Evolutionary conservation across 306 rosid genomes (phyloP), one percentile per base, ranked within the genome.

Genomic region (Cicer bijugum): DNA sequence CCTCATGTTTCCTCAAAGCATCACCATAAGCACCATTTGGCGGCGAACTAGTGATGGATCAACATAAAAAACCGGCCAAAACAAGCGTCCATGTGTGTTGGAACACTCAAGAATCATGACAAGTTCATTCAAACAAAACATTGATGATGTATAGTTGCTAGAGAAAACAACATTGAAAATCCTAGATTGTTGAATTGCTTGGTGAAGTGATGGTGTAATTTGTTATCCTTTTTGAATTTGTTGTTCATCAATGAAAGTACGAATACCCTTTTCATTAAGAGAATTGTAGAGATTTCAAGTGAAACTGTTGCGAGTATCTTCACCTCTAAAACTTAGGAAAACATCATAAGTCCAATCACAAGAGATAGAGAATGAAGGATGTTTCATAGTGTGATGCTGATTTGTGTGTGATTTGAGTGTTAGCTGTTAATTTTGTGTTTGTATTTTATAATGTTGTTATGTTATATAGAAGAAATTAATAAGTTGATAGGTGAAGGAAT

Each of bases 51-150:
- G 4, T 2, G 71, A 66, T 19, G 56, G 71, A 45, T 66, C 71
- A 14, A 66, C 73, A 47, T 68, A 68, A 33, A 68, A 68, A n/a
- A 68, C 23, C 0, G 59, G 73, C 59, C 37, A 47, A 37, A 61
- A 6, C 67, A 61, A 61, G 8, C 23, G 44, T 61, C 67, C 67
- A 12, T 28, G 64, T 5, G 67, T 4, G 20, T 66, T 12, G 11
- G 15, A 19, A 33, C 40, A 44, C 12, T 66, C 19, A 12, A 66
- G 52, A 9, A 66, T 66, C 9, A 11, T 2, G 40, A 6, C 71
- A 19, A 47, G 73, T 28, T 68, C 73, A 28, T 68, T 39, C 73
- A 68, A n/a, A 68, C 73, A 68, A 47, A 46, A 47, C 3, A 28
- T 46, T 8, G 58, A 67, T 7, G 58, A 67, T 23, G 72, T 57